Evolutionary conservation across 106 monocot species (phyloP), one percentile per base, ranked within the genome.

Genomic region (Apostasia shenzhenica): DNA sequence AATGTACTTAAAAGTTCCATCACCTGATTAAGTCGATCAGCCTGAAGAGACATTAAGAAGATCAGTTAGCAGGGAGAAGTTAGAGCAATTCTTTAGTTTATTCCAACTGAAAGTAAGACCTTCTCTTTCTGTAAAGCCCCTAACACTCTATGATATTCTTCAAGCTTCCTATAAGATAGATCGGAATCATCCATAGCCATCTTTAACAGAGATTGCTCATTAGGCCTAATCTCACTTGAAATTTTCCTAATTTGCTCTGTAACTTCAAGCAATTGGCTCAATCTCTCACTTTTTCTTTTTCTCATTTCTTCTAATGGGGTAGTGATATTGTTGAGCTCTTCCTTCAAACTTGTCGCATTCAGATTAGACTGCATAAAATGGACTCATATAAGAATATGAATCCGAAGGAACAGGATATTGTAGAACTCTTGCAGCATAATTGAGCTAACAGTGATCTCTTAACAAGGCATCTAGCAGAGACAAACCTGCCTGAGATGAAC

Each of bases 41-140:
- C 74, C 91, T 94, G 77, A 13, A 57, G 59, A 67, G 55, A 74
- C 26, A 68, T 45, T 51, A 6, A 45, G 13, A 66, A 9, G 1
- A 54, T 64, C 13, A 65, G 42, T 53, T 42, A 13, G 5, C 26
- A 26, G 26, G 26, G 26, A 26, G 26, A 26, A 12, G 1, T 3
- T 41, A 58, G 8, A 70, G 47, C 5, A 57, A 42, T 1, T 8
- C 1, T 9, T 3, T 43, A 9, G 7, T 3, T 41, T 39, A n/a
- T 26, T 48, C 38, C 5, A 42, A 52, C 6, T 8, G 54, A 4
- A 64, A 26, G 3, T 59, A 57, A 10, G 67, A 91, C 94, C 91
- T 94, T 94, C 67, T 94, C 90, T 66, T 83, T 85, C 78, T 84
- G 82, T 45, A 95, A 88, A 38, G 61, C 56, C 55, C 86, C 77